phyloP scores from a whole-genome alignment of 2,329 filamentous ascomycete genomes.

The Periconia macrospinosa region DNA sequence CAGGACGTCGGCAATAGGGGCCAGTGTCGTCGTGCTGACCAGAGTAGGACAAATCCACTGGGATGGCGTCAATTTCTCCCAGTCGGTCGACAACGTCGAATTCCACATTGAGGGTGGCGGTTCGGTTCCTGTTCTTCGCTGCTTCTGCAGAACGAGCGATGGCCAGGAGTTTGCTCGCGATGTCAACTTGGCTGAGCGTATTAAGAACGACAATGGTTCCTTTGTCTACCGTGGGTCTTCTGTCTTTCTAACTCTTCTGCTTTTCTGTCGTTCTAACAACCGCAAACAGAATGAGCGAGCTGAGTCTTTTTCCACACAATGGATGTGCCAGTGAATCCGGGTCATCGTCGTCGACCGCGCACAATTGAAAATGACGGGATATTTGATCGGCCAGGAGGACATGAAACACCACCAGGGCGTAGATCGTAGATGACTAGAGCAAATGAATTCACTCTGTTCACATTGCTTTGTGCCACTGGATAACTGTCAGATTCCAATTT shows the following conservation, averaged over 20 bases:
- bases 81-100: constrained; percentile 50
- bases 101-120: constrained; percentile 57
- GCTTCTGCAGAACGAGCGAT: constrained; percentile 22
- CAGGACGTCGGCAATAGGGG: background rate
- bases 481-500: no score
- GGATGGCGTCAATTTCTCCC: constrained; percentile 51
- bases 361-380: background rate
- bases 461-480: no score
- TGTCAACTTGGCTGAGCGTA: constrained; percentile 60
- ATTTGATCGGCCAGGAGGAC: background rate
- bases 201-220: constrained; percentile 56
- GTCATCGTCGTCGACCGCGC: background rate
- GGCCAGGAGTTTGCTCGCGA: constrained; percentile 51
- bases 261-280: background rate
- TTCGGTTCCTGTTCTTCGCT: constrained; percentile 58
- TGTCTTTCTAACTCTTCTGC: background rate
- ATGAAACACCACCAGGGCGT: background rate
- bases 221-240: constrained; percentile 33
- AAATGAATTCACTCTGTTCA: background rate
- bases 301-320: background rate
- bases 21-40: background rate
- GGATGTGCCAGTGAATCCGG: background rate
- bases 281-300: background rate
- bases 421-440: background rate
- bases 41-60: constrained; percentile 49